Base-by-base conservation (phyloP, 108 stramenopile species). In the Cyclotella distinguenda region DNA sequence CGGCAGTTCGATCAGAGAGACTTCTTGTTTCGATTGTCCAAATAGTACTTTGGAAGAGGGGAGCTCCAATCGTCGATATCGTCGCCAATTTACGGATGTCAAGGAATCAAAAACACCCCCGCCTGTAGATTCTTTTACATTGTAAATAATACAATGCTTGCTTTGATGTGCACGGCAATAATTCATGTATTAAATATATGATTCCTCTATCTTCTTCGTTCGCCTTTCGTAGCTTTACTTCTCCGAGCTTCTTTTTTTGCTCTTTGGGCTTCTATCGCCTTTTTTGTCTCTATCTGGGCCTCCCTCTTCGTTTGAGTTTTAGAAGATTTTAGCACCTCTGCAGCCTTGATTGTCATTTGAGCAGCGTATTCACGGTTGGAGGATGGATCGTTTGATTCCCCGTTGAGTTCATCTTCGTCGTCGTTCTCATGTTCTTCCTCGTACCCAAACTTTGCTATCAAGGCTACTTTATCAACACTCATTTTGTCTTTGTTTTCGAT, bases 381-480 rank as follows among this genome's bases (percentile, higher is more conserved):
- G 23, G 52, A 28, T 28, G 52, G 42, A 27, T 63, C 43, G 3
- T 50, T 57, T 28, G 47, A 81, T 35, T 64, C 74, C 0, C 71
- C 62, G 3, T 75, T 70, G 11, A 47, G 64, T n/a, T 57, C 63
- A 30, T 68, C 81, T 34, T 80, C 72, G 40, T 59, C 74, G n/a
- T 79, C 86, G 19, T 68, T 64, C 0, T 60, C 64, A 22, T 79
- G 78, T 0, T 75, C 70, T 49, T 62, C 70, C 48, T 93, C 91
- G 50, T 93, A 93, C n/a, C 74, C 91, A 78, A 61, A 93, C 52
- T 84, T 84, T 43, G 57, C 78, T 78, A 93, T 48, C 61, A 93
- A 56, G 18, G 81, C 79, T 40, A 86, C 66, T 70, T 87, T 86
- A 6, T 82, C 74, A 21, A 79, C 86, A 36, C 82, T 85, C 56